Evolutionary conservation across 352 stramenopile genomes (phyloP).

Genomic region (Globisporangium alternatum): DNA sequence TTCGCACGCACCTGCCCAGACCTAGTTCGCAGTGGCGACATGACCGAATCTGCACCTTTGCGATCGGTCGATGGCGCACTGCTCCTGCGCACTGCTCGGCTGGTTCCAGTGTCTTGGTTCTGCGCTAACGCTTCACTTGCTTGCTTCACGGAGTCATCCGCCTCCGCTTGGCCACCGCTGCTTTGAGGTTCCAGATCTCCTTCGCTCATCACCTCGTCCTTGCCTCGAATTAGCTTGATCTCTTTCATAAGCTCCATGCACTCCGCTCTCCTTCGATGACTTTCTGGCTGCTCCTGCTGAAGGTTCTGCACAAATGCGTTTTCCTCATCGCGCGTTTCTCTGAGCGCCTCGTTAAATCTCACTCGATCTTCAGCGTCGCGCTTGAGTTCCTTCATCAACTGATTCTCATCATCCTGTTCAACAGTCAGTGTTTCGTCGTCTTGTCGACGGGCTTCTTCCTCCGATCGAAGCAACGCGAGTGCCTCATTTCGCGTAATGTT

Average conservation of each 20-base stretch:
- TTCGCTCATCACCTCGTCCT: background rate
- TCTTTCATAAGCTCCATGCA: background rate
- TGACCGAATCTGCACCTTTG: background rate
- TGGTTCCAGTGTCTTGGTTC: background rate
- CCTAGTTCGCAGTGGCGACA: slow-evolving; percentile 1
- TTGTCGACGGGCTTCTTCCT: background rate
- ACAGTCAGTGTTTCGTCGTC: background rate
- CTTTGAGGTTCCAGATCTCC: background rate
- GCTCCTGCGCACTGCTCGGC: background rate
- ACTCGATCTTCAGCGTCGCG: background rate
- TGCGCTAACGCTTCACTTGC: background rate
- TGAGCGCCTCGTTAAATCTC: background rate
- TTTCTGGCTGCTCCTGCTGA: background rate
- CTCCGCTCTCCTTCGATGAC: background rate
- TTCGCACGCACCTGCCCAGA: background rate
- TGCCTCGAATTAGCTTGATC: background rate
- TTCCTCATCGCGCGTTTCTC: background rate
- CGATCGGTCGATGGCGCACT: background rate
- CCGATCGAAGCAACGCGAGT: background rate
- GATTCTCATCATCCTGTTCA: background rate
- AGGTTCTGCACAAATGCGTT: background rate
- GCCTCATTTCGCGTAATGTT: background rate
- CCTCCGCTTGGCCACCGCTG: too few species aligned
- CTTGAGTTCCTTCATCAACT: background rate
- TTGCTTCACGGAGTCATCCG: background rate